Conservation (phyloP, 2,329 filamentous ascomycete genomes). For the Trichoderma guizhouense region DNA sequence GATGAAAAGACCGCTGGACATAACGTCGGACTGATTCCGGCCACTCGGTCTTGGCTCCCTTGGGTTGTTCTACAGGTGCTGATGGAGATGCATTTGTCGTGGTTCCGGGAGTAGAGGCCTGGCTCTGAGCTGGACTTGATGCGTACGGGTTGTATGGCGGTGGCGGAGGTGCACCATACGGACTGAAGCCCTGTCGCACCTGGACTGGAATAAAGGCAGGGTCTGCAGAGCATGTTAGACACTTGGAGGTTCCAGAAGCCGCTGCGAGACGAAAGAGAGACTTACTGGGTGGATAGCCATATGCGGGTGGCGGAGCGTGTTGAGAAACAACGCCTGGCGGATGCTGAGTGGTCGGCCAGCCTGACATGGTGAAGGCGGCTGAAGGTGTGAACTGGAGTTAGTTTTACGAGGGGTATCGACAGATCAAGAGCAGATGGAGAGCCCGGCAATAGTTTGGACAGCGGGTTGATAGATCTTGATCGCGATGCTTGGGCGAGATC, state of each 20-base stretch:
- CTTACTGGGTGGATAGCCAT: slow-evolving; percentile 41
- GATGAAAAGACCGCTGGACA: slow-evolving; percentile 83
- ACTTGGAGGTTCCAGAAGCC: background rate
- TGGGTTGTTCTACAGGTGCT: slow-evolving; percentile 35
- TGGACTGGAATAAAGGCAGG: slow-evolving; percentile 60
- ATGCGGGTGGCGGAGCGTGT: slow-evolving; percentile 33
- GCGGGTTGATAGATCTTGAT: background rate
- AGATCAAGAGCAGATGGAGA: background rate
- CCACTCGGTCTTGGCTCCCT: slow-evolving; percentile 68
- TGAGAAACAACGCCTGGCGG: slow-evolving; percentile 42
- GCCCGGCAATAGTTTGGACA: background rate
- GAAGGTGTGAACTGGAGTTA: slow-evolving; percentile 19
- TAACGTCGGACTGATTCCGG: slow-evolving; percentile 79
- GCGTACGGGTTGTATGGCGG: slow-evolving; percentile 31
- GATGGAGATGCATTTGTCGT: slow-evolving; percentile 31
- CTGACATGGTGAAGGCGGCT: slow-evolving; percentile 34
- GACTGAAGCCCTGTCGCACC: slow-evolving; percentile 58
- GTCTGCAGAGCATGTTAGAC: slow-evolving; percentile 34
- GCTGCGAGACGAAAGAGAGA: slow-evolving; percentile 10
- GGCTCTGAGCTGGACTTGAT: slow-evolving; percentile 27
- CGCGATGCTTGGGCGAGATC: slow-evolving; percentile 9
- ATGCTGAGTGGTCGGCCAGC: slow-evolving; percentile 37
- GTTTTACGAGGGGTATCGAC: slow-evolving; percentile 13
- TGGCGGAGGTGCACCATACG: slow-evolving; percentile 36
- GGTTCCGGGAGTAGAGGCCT: slow-evolving; percentile 27